These are phyloP conservation scores for Lanmaoa rubissima DNA, from an alignment of 768 basidiomycete genomes.

Conservation along the genomic window DNA sequence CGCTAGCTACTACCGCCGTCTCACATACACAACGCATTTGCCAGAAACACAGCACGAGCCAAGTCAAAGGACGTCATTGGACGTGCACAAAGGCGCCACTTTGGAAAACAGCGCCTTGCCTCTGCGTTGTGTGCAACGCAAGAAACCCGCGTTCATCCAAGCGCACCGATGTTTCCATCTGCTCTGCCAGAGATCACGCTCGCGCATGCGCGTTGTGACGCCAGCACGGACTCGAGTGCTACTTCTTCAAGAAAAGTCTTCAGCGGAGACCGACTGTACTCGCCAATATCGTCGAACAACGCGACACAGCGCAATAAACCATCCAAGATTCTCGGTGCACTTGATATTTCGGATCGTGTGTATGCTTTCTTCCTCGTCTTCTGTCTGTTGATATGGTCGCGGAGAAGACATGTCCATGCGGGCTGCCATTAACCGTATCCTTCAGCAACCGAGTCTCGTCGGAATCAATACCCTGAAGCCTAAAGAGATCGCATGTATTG, in stretches of 20 bases:
- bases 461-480: constrained; percentile 12
- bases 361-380: constrained; percentile 2
- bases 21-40: not conserved
- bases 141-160: constrained; percentile 5
- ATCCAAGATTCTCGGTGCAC: constrained; percentile 25
- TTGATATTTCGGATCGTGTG: constrained; percentile 30
- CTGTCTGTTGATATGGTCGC: constrained; percentile 2
- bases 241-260: not conserved
- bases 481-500: not conserved
- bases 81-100: constrained; percentile 57
- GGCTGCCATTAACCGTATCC: constrained; percentile 31
- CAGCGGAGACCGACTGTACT: constrained; percentile 5
- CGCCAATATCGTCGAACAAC: constrained; percentile 3
- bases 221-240: not conserved
- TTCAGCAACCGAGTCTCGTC: constrained; percentile 23
- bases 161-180: constrained; percentile 6
- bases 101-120: constrained; percentile 56
- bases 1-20: not conserved
- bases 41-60: constrained; percentile 57
- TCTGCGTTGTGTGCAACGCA: constrained; percentile 38
- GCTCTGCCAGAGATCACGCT: constrained; percentile 23
- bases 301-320: constrained; percentile 7
- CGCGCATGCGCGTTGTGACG: constrained; percentile 25
- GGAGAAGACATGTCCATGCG: constrained; percentile 27
- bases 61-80: constrained; percentile 55